phyloP scores from a whole-genome alignment of 768 basidiomycete species.

The Amanita fuliginea region DNA sequence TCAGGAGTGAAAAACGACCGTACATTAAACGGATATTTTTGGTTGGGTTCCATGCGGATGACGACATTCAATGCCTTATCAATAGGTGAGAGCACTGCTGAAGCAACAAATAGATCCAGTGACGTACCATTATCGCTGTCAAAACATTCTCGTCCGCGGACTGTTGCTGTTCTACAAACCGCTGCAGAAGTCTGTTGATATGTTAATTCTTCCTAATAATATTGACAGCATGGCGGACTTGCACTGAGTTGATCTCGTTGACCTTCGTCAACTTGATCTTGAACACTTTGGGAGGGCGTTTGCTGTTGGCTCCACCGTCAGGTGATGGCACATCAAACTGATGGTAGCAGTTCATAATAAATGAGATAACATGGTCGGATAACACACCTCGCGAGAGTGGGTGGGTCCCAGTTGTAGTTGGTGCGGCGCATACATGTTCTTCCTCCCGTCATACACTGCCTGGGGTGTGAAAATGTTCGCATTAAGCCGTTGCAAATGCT shows the following conservation, averaged over 20 bases:
- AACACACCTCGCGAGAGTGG: conserved; percentile 39
- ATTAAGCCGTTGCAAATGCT: conserved; percentile 47
- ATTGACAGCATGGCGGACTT: background rate
- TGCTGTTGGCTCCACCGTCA: conserved; percentile 21
- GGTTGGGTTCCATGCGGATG: conserved; percentile 62
- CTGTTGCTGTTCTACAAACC: conserved; percentile 54
- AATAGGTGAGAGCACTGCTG: background rate
- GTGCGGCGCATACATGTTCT: conserved; percentile 57
- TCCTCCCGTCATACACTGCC: conserved; percentile 70
- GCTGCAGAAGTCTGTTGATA: conserved; percentile 40
- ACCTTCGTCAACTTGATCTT: conserved; percentile 54
- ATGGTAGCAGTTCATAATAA: background rate
- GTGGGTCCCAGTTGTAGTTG: conserved; percentile 47
- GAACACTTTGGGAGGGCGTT: conserved; percentile 49
- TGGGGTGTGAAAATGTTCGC: conserved; percentile 63
- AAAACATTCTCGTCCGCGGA: conserved; percentile 57
- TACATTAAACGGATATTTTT: conserved; percentile 59
- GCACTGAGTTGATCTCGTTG: conserved; percentile 41
- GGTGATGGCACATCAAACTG: conserved; percentile 55
- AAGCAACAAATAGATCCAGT: background rate
- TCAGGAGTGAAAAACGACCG: conserved; percentile 62
- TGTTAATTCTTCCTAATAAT: background rate
- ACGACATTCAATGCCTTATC: conserved; percentile 62
- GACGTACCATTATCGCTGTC: conserved; percentile 45
- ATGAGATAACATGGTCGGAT: background rate